Conservation (phyloP, 192 early-diverging fungal species). For the Linnemannia zychae region DNA sequence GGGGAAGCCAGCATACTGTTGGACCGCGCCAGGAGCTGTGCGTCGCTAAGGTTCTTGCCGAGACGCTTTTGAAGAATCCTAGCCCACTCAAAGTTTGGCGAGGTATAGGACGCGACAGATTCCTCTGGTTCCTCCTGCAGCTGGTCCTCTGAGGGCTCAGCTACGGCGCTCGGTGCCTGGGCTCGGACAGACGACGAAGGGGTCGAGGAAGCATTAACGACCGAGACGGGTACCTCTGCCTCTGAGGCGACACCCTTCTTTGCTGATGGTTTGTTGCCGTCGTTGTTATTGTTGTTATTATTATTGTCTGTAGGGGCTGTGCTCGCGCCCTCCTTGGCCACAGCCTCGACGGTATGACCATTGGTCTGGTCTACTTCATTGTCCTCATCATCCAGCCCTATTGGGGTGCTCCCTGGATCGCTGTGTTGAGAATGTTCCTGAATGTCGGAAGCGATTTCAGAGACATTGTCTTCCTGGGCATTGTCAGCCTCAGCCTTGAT, state of each 20-base stretch:
- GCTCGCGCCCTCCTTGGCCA: background rate
- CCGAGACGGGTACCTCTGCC: background rate
- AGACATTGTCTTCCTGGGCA: background rate
- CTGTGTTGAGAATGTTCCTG: constrained; percentile 40
- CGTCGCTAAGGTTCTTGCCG: constrained; percentile 42
- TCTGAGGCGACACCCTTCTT: background rate
- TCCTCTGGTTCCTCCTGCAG: constrained; percentile 10
- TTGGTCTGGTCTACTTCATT: background rate
- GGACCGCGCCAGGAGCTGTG: constrained; percentile 42
- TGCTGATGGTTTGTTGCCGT: background rate
- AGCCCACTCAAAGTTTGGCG: constrained; percentile 52
- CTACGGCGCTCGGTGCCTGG: background rate
- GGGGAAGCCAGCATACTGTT: constrained; percentile 55
- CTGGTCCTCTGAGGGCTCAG: background rate
- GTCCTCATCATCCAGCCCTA: constrained; percentile 10
- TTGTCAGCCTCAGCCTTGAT: background rate
- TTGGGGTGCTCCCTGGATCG: background rate
- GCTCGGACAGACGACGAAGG: background rate
- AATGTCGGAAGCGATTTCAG: constrained; percentile 41
- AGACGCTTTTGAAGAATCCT: constrained; percentile 42
- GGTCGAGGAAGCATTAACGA: background rate
- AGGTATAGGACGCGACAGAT: constrained; percentile 38
- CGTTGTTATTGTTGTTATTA: background rate
- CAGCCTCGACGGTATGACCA: background rate
- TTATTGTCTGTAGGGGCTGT: constrained; percentile 1